Base-by-base conservation (phyloP, 345 rosid genomes). In the Camelina laxa region DNA sequence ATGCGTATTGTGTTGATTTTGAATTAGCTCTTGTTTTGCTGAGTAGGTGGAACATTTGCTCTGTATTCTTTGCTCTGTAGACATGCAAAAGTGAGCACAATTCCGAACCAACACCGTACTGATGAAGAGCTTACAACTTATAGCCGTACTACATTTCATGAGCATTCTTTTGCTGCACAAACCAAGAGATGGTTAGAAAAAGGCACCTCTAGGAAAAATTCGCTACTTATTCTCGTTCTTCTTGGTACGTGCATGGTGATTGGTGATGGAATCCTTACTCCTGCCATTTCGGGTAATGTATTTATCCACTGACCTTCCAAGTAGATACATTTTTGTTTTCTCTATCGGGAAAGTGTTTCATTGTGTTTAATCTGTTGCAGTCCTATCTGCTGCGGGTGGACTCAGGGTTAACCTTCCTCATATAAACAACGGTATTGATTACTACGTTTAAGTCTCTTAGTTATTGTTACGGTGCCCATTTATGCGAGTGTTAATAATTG, bases 311-410 rank as follows among this genome's bases (percentile, higher is more conserved):
- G n/a, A 44, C 35, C 65, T 44, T 54, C 65, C 20, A 44, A 2
- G 10, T 31, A 36, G 13, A 17, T 17, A 27, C 24, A 20, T 14
- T 55, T 24, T 19, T 14, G 63, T 27, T 53, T 12, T 5, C 16
- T 72, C 6, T 62, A 39, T 20, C 0, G 4, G 36, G 49, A 68
- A 38, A 58, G 19, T 39, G 7, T 51, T 21, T 51, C 15, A 68
- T 7, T 5, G 39, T 39, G 31, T 60, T 51, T 27, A 33, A 10
- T 69, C 27, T 16, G 79, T 62, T 65, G 42, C 85, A 94, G 97
- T 94, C 77, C 93, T 91, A 60, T 94, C 98, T 60, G 98, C 98
- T 44, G 85, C 95, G 38, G 97, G 97, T n/a, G 98, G 97, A 55
- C 87, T 94, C 82, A 90, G 85, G 75, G 87, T 94, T 12, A 84